Evolutionary conservation across 2,329 filamentous ascomycete species (phyloP), one percentile per base, ranked within the genome.

Genomic region (Lasiodiplodia sp.): DNA sequence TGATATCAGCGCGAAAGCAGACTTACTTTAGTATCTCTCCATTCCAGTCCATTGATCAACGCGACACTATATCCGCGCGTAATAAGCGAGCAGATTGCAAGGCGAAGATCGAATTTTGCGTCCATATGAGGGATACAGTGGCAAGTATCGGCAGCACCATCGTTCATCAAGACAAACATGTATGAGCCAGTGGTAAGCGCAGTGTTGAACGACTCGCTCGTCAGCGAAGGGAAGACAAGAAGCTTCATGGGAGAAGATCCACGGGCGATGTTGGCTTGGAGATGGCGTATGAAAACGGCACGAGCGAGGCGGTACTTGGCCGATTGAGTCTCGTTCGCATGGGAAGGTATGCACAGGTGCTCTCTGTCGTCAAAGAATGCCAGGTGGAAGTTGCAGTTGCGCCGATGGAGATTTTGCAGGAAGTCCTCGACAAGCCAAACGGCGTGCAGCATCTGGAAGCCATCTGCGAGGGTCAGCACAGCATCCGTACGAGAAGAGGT

Each of bases 401-500:
- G 84, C 67, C 85, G 84, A 52, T 83, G 80, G 18, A 94, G 83
- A 67, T 87, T 84, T 52, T 82, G 78, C 1, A 94, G 82, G 71
- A 93, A 90, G 8, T 80, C 82, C 76, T 94, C 92, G 0, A 93
- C 87, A 1, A 87, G 85, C 75, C 91, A 91, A 4, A 89, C 85
- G 0, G 90, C 90, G 76, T 93, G 91, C 0, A 94, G 82, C 7
- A 94, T 76, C 77, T 94, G 91, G 68, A 91, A 90, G 0, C 91
- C 91, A 62, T 82, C 70, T 37, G 40, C 10, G 58, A 47, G 23
- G 10, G 21, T 71, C 37, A 66, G 73, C 64, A 44, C 16, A 4
- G 34, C 38, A 52, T 16, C 25, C 4, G 21, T 3, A n/a, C 21
- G 23, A 11, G 47, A 47, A 28, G 7, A 23, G 21, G 6, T 40